These are phyloP conservation scores for Pontederia crassipes DNA, from an alignment of 176 grass and related monocot genomes.

Conservation along the genomic window DNA sequence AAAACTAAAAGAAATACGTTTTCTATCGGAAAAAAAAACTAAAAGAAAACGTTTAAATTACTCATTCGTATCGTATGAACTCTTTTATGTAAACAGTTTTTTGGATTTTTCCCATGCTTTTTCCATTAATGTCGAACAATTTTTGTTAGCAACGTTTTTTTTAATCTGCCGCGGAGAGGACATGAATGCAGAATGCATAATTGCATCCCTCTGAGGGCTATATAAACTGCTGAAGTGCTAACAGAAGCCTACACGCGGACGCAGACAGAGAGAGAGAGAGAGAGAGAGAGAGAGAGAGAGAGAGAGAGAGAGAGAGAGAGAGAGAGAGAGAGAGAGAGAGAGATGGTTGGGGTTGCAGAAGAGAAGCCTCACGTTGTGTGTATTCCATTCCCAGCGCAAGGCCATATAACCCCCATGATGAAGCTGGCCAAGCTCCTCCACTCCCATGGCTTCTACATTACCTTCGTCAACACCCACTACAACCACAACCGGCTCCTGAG, in stretches of 20 bases:
- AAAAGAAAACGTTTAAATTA: too few species aligned
- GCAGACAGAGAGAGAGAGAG: slow-evolving; percentile 9
- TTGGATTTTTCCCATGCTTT: too few species aligned
- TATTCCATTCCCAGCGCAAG: slow-evolving; percentile 5
- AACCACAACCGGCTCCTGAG: slow-evolving; percentile 11
- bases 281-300: background rate
- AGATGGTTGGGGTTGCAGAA: background rate
- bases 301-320: slow-evolving; percentile 1
- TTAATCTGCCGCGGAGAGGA: too few species aligned
- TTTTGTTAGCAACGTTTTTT: too few species aligned
- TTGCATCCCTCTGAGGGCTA: too few species aligned
- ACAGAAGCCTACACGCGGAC: background rate
- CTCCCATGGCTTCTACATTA: background rate
- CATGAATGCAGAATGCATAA: too few species aligned
- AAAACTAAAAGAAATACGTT: too few species aligned
- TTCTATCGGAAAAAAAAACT: too few species aligned
- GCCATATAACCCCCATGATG: slow-evolving; percentile 2
- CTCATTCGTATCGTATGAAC: too few species aligned
- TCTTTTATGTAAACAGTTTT: too few species aligned
- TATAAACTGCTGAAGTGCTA: too few species aligned
- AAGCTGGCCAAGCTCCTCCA: slow-evolving; percentile 13
- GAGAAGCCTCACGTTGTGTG: background rate
- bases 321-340: background rate
- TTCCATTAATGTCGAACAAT: too few species aligned
- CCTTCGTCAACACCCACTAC: slow-evolving; percentile 14